Conservation (phyloP, 305 asterid species). For the Fraxinus nigra region DNA sequence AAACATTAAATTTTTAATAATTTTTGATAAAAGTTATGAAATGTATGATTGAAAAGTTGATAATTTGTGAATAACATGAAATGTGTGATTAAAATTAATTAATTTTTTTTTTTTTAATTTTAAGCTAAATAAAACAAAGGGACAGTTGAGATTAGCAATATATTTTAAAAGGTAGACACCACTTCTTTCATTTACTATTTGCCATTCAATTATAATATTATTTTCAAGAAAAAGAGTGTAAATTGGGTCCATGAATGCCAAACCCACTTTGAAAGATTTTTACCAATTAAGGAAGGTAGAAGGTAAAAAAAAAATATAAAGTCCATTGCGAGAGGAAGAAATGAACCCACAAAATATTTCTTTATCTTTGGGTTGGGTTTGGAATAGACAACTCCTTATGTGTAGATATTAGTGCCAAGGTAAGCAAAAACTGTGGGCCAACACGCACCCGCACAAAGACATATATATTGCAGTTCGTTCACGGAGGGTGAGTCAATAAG, state of each 20-base stretch:
- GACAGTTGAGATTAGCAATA: neutral
- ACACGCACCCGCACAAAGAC: neutral
- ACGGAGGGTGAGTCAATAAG: neutral
- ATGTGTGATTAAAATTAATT: neutral
- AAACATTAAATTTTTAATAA: neutral
- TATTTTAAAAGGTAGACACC: neutral
- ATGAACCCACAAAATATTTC: constrained; percentile 24
- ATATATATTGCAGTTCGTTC: neutral
- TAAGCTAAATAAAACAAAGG: neutral
- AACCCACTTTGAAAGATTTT: constrained; percentile 23
- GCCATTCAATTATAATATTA: neutral
- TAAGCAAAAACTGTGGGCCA: neutral
- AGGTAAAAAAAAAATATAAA: neutral
- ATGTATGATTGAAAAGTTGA: neutral
- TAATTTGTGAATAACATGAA: neutral
- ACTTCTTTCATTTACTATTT: neutral
- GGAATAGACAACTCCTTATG: constrained; percentile 44
- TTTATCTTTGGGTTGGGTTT: constrained; percentile 22
- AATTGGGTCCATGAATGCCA: constrained; percentile 12
- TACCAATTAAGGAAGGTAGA: constrained; percentile 32
- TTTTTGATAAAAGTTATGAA: neutral
- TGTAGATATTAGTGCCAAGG: neutral
- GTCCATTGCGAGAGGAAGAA: constrained; percentile 25
- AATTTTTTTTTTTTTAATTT: too few relatives aligned
- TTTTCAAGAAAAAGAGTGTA: neutral